phyloP scores from a whole-genome alignment of 176 grass and related monocot genomes.

The Luzula sylvatica region DNA sequence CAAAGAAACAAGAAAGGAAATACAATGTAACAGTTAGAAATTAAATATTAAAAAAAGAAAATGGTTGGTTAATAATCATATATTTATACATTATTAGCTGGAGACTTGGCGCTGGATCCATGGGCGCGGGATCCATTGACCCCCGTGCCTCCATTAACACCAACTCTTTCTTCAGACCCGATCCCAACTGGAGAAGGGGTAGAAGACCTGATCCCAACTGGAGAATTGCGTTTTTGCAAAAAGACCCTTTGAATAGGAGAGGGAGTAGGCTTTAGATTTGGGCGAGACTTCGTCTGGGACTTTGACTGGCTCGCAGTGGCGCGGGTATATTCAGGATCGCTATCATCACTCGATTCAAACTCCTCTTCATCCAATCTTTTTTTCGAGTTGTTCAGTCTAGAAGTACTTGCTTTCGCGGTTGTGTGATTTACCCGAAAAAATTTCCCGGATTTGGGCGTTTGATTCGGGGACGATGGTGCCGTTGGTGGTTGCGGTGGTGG shows the following conservation, averaged over 20 bases:
- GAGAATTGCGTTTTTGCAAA: slow-evolving; percentile 1
- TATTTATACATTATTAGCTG: not conserved
- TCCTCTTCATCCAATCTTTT: too few relatives aligned
- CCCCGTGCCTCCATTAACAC: slow-evolving; percentile 28
- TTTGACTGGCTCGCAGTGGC: slow-evolving; percentile 16
- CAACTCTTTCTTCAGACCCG: slow-evolving; percentile 1
- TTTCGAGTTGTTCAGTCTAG: too few relatives aligned
- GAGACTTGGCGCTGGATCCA: too few relatives aligned
- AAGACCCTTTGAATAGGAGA: slow-evolving; percentile 17
- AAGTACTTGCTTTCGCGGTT: too few relatives aligned
- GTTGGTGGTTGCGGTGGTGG: slow-evolving; percentile 32
- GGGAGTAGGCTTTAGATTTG: slow-evolving; percentile 8
- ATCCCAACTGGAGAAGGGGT: not conserved
- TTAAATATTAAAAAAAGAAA: not conserved
- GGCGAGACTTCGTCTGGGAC: too few relatives aligned
- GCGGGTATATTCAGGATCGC: slow-evolving; percentile 40
- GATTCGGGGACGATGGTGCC: slow-evolving; percentile 22
- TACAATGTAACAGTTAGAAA: not conserved
- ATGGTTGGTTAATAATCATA: not conserved
- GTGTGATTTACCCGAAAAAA: not conserved
- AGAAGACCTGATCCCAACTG: not conserved
- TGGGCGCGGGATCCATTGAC: too few relatives aligned
- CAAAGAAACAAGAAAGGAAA: not conserved
- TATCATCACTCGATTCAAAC: slow-evolving; percentile 30
- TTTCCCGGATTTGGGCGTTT: not conserved